Percentiles rank a stretch among this genome's conserved stretches.
These are phyloP conservation scores for Monosporascus sp. DNA, from an alignment of 2,329 filamentous ascomycete species.

Conservation along the genomic window DNA sequence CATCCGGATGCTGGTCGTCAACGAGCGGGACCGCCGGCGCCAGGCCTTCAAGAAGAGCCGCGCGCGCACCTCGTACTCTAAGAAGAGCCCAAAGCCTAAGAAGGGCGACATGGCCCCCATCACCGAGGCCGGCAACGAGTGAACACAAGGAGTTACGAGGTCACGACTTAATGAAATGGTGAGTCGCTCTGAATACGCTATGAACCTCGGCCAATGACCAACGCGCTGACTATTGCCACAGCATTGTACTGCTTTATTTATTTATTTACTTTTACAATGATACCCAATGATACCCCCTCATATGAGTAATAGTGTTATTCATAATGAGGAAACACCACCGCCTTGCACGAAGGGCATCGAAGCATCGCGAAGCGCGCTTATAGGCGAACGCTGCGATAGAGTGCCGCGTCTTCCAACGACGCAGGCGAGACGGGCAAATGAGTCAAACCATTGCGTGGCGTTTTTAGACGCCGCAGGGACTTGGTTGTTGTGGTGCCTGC, in stretches of 20 bases:
- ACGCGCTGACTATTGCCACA: slow-evolving; percentile 3
- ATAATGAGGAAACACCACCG: not conserved
- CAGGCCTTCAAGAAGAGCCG: slow-evolving; percentile 26
- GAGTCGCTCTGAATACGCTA: slow-evolving; percentile 6
- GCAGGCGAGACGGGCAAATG: not conserved
- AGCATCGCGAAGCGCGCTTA: not conserved
- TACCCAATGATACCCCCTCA: slow-evolving; percentile 2
- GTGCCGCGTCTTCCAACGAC: no score
- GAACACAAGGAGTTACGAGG: slow-evolving; percentile 16
- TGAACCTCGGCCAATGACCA: not conserved
- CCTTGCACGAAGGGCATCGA: not conserved
- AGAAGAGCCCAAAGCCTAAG: slow-evolving; percentile 46
- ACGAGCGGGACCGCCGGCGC: slow-evolving; percentile 51
- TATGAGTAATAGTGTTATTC: not conserved
- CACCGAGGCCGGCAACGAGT: slow-evolving; percentile 36
- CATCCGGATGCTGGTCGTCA: slow-evolving; percentile 41
- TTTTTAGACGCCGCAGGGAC: no score
- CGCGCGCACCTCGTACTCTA: slow-evolving; percentile 30
- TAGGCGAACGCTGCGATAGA: no score
- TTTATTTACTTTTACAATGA: not conserved
- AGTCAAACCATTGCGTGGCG: not conserved
- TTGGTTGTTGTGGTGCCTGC: no score
- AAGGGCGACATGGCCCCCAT: slow-evolving; percentile 48
- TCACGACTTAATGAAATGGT: slow-evolving; percentile 18
- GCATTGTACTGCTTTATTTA: not conserved